Evolutionary conservation across 768 basidiomycete species (phyloP), one percentile per base, ranked within the genome.

Genomic region (Flagelloscypha sp.): DNA sequence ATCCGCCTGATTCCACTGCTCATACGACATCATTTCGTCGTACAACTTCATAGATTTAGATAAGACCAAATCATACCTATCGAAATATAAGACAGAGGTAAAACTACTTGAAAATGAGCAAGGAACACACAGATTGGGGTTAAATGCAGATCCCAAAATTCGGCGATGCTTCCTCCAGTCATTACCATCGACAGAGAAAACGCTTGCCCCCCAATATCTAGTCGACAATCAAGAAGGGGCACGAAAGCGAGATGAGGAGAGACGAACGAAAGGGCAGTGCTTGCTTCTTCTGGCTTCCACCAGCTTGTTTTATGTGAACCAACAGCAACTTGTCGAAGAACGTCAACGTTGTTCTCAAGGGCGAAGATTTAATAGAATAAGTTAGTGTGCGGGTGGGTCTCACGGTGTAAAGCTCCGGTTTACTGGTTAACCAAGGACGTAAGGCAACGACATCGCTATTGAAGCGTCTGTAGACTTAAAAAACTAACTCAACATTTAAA

Each of bases 321-420:
- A 1, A 45, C 50, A 5, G 53, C 48, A n/a, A 70, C 57, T 48
- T 72, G 71, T 5, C 68, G 58, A 8, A 57, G 61, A 5, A 72
- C 61, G 25, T 72, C 66, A 16, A 73, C 39, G 37, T 69, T 72
- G 9, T n/a, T n/a, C n/a, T n/a, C n/a, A n/a, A n/a, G n/a, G n/a
- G n/a, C n/a, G n/a, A n/a, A n/a, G n/a, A n/a, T n/a, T n/a, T n/a
- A n/a, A n/a, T n/a, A n/a, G n/a, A n/a, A n/a, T n/a, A n/a, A n/a
- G n/a, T n/a, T n/a, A n/a, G n/a, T n/a, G n/a, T n/a, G n/a, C n/a
- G n/a, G n/a, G n/a, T n/a, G n/a, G n/a, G n/a, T n/a, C n/a, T n/a
- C n/a, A n/a, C n/a, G n/a, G n/a, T n/a, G n/a, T n/a, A n/a, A n/a
- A n/a, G n/a, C n/a, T n/a, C n/a, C n/a, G n/a, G n/a, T n/a, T n/a